Base-by-base conservation (phyloP, 495 filamentous ascomycete genomes). In the Glutinoglossum americanum region DNA sequence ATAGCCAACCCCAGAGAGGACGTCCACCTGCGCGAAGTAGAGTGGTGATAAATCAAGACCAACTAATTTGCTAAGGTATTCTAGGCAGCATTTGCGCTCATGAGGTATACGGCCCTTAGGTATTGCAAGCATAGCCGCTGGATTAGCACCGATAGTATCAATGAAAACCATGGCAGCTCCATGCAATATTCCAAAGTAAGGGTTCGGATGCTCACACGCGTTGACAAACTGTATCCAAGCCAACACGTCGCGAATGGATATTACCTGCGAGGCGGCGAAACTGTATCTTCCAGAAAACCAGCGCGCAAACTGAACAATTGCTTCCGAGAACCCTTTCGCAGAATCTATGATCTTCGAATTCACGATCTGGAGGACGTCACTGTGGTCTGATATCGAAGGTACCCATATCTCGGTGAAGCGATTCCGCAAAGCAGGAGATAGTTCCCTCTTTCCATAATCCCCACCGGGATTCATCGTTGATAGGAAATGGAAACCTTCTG, bases 321-420 rank as follows among this genome's bases (percentile, higher is more conserved):
- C 69, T 3, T 68, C 70, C 0, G 84, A 75, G 60, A 82, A 72
- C 3, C 71, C 60, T 48, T 71, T 67, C 45, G 76, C 68, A 41
- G 61, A 64, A 0, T 66, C 62, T 11, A 67, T 63, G 6, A 97
- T 71, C 66, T 92, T 95, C 33, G 80, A 80, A 32, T 75, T 71
- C 9, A 95, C 80, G 56, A 99, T 96, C 48, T 92, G 84, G 33
- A 89, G 69, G 27, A 96, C 80, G 64, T 99, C 93, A 28, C 89
- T 81, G 37, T 76, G 74, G 45, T 92, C 86, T 0, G 85, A 84
- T 48, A 85, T 71, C 2, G 88, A 74, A 3, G 92, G 88, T 0
- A 95, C 93, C 93, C 93, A 99, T 23, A 99, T 94, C 66, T 99
- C 93, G 0, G 93, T 99, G 71, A 99, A 96, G 44, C 93, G 83